A percentile compares a stretch with the other conserved stretches of the same genome.
These are phyloP conservation scores for Truncatella angustata DNA, from an alignment of 2,329 filamentous ascomycete species.

Conservation along the genomic window DNA sequence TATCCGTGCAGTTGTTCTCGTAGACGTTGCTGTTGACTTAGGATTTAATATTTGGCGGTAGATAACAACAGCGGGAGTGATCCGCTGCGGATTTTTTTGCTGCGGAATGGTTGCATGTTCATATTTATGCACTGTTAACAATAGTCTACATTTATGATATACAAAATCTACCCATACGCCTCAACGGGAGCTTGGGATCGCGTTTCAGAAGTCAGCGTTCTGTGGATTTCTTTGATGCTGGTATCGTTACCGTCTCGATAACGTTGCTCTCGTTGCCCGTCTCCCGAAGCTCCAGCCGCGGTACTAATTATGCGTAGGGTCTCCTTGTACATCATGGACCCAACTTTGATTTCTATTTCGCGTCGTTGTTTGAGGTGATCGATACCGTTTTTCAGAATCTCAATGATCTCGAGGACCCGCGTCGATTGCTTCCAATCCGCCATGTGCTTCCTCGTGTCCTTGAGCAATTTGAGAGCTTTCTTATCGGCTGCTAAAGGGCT, in stretches of 20 bases:
- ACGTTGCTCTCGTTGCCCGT: neutral
- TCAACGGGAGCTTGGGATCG: neutral
- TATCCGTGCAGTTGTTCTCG: too few relatives aligned
- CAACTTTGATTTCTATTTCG: conserved; percentile 11
- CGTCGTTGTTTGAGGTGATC: conserved; percentile 12
- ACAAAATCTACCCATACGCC: neutral
- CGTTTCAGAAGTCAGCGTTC: neutral
- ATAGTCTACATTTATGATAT: neutral
- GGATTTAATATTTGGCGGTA: too few relatives aligned
- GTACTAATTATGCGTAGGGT: conserved; percentile 24
- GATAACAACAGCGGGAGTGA: too few relatives aligned
- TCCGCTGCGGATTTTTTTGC: too few relatives aligned
- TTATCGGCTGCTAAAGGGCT: conserved; percentile 21
- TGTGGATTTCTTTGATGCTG: neutral
- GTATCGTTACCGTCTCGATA: neutral
- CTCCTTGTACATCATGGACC: conserved; percentile 19
- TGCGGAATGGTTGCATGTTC: neutral
- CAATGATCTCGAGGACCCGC: conserved; percentile 10
- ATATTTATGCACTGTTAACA: neutral
- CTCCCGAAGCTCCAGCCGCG: conserved; percentile 13
- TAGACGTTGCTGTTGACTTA: too few relatives aligned
- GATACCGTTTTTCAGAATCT: conserved; percentile 18
- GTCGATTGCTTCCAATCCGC: conserved; percentile 8
- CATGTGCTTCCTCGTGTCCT: conserved; percentile 17
- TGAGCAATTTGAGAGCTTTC: conserved; percentile 18